phyloP scores from a whole-genome alignment of 441 rosid species.

The Kokia cookei region DNA sequence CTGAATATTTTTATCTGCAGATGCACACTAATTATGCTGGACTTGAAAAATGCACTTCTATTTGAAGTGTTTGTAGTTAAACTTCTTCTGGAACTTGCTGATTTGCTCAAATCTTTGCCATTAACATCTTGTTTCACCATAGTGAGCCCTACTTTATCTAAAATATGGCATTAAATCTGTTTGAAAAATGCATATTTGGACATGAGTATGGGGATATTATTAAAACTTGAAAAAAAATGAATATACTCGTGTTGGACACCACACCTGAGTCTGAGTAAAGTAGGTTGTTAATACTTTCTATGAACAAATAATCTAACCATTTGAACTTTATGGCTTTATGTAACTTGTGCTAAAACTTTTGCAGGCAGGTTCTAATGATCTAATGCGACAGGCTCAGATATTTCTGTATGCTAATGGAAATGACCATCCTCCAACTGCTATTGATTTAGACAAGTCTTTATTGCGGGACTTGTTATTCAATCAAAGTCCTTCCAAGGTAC shows the following conservation, averaged over 20 bases:
- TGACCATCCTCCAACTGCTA: slow-evolving; percentile 73
- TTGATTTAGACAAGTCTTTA: slow-evolving; percentile 73
- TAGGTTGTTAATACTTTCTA: background rate
- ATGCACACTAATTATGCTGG: background rate
- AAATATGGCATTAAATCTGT: background rate
- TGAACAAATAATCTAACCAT: background rate
- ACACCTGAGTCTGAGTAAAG: background rate
- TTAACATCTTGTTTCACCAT: background rate
- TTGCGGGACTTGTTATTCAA: slow-evolving; percentile 68
- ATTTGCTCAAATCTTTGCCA: background rate
- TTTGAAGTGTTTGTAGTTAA: background rate
- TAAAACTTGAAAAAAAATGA: background rate
- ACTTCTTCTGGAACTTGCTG: background rate
- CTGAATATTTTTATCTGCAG: background rate
- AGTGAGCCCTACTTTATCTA: background rate
- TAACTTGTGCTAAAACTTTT: slow-evolving; percentile 18
- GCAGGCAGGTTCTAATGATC: slow-evolving; percentile 59
- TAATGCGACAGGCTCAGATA: slow-evolving; percentile 64
- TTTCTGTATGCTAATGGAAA: slow-evolving; percentile 81
- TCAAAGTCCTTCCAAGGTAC: slow-evolving; percentile 81
- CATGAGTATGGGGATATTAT: background rate
- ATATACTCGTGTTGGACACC: background rate
- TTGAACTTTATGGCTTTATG: background rate
- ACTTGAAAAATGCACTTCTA: background rate
- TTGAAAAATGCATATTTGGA: background rate